Evolutionary conservation across 768 basidiomycete genomes (phyloP), one percentile per base, ranked within the genome.

Genomic region (Gymnopilus dilepis): DNA sequence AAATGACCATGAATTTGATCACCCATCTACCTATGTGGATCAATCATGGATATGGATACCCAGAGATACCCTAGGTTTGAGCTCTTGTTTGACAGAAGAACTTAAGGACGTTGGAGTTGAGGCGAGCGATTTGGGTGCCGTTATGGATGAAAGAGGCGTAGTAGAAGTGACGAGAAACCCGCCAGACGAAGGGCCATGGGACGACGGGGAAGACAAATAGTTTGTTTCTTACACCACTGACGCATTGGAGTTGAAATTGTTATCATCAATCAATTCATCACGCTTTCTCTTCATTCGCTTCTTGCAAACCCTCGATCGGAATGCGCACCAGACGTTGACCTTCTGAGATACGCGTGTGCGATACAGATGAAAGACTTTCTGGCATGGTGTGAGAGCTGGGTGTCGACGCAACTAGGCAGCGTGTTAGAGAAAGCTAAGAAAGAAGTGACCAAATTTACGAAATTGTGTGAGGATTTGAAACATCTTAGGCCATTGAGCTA

Each of bases 401-500:
- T 45, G 81, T 78, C 43, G 82, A 78, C 41, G 83, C 78, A 56
- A 89, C 89, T 90, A 38, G 6, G 55, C 42, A 30, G 19, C 43
- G 30, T 13, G 13, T 33, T 21, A 22, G 37, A 41, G 9, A 43
- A 12, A 22, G 6, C 28, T 28, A 17, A 24, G 30, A 5, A 9
- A 17, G 8, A 15, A 6, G 24, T 17, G 19, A 17, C 26, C 34
- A 30, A 40, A 79, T 88, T 68, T 67, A 92, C 91, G 67, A 70
- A 91, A 92, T 60, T 87, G 77, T 59, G 76, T 83, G 51, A 93
- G 76, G 55, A 91, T 91, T 65, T 86, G 83, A 68, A 93, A 92
- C 91, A 93, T 93, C 70, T 84, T 86, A 9, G 90, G 88, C 91
- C 90, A 92, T 63, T 92, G 90, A 59, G 86, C 86, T 24, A 91